Evolutionary conservation across 805 yeast species (phyloP).

Genomic region (Hanseniaspora valbyensis): DNA sequence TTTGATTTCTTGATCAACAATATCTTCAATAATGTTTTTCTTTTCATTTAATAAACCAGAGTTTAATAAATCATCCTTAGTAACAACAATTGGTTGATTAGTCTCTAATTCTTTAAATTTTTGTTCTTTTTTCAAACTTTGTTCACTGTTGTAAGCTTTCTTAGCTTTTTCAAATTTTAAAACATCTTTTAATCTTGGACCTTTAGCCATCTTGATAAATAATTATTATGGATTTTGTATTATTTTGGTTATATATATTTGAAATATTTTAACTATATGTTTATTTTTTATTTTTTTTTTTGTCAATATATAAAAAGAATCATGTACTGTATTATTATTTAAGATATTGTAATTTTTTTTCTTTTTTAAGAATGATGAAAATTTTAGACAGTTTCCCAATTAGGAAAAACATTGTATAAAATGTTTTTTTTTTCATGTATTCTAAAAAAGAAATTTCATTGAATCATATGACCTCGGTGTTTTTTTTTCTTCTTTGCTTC

Average conservation of each 20-base stretch:
- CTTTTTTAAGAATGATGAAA: too few species aligned
- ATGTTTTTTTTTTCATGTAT: not conserved
- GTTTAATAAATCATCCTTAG: slow-evolving; percentile 25
- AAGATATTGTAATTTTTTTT: too few species aligned
- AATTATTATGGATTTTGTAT: too few species aligned
- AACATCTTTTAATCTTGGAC: slow-evolving; percentile 26
- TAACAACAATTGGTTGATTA: slow-evolving; percentile 28
- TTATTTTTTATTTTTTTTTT: too few species aligned
- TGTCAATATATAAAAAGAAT: too few species aligned
- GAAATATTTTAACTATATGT: not conserved
- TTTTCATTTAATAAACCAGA: slow-evolving; percentile 16
- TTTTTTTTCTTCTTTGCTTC: not conserved
- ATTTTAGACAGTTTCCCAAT: not conserved
- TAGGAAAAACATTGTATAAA: not conserved
- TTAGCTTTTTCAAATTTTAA: slow-evolving; percentile 24
- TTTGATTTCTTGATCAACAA: slow-evolving; percentile 16
- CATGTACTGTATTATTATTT: too few species aligned
- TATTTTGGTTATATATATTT: not conserved
- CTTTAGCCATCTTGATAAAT: slow-evolving; percentile 24
- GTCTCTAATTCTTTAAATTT: slow-evolving; percentile 19
- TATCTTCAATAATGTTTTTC: slow-evolving; percentile 16
- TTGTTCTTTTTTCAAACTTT: slow-evolving; percentile 22
- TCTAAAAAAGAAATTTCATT: not conserved
- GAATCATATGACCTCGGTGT: slow-evolving; percentile 2
- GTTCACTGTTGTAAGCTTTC: slow-evolving; percentile 21